phyloP scores from a whole-genome alignment of 768 basidiomycete species.

The Rubroboletus pulcherrimus region DNA sequence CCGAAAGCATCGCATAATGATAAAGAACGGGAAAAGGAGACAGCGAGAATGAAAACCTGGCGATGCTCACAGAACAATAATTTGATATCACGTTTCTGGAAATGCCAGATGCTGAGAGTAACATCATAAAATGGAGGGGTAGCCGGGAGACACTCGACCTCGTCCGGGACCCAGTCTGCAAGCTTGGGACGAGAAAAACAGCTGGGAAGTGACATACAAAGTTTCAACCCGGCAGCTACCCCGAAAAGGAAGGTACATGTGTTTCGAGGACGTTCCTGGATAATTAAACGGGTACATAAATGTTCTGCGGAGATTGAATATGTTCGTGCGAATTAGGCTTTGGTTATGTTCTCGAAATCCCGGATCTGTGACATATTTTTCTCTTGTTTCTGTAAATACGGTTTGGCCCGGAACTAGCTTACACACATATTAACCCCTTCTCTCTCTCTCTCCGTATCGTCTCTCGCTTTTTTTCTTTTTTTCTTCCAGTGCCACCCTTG shows the following conservation, averaged over 20 bases:
- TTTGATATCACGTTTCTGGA: slow-evolving; percentile 34
- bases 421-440: slow-evolving; percentile 34
- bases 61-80: slow-evolving; percentile 32
- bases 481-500: slow-evolving; percentile 2
- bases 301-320: slow-evolving; percentile 33
- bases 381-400: slow-evolving; percentile 39
- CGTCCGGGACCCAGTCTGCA: neutral
- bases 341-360: slow-evolving; percentile 39
- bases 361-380: slow-evolving; percentile 40
- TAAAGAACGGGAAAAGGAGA: slow-evolving; percentile 17
- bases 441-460: slow-evolving; percentile 16
- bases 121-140: neutral
- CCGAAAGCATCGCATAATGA: slow-evolving; percentile 29
- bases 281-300: slow-evolving; percentile 21
- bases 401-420: slow-evolving; percentile 36
- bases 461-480: slow-evolving; percentile 5
- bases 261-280: slow-evolving; percentile 32
- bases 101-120: slow-evolving; percentile 20
- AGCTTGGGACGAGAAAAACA: slow-evolving; percentile 1
- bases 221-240: slow-evolving; percentile 12
- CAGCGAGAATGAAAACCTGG: slow-evolving; percentile 25
- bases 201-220: slow-evolving; percentile 15
- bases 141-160: neutral
- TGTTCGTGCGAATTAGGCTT: slow-evolving; percentile 33
- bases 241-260: slow-evolving; percentile 20